Evolutionary conservation across 305 asterid genomes (phyloP).

Genomic region (Plantago lanceolata): DNA sequence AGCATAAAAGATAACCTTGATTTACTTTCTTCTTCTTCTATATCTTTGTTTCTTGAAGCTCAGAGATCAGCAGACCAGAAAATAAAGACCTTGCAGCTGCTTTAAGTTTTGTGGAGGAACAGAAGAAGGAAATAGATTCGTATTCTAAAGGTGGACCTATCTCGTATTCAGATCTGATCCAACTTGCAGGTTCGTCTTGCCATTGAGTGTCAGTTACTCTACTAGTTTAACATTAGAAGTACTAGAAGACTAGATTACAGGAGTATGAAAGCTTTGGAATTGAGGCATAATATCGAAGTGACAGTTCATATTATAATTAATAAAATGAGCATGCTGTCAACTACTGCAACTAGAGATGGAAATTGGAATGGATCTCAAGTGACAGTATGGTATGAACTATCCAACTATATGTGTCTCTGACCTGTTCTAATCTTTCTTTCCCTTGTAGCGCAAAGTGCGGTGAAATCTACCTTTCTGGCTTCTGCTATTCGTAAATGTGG

Average conservation of each 20-base stretch:
- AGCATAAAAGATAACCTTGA: neutral
- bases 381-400: neutral
- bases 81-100: constrained; percentile 70
- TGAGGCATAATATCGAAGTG: too few relatives aligned
- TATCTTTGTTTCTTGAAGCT: constrained; percentile 61
- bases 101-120: constrained; percentile 62
- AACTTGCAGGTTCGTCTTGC: constrained; percentile 53
- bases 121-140: constrained; percentile 79
- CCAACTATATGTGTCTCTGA: neutral
- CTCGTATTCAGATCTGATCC: constrained; percentile 85
- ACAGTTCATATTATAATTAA: too few relatives aligned
- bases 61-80: constrained; percentile 94
- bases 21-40: constrained; percentile 24
- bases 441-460: constrained; percentile 87
- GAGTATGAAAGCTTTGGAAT: too few relatives aligned
- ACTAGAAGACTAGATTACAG: too few relatives aligned
- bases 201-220: neutral
- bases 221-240: too few relatives aligned
- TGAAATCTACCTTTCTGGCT: constrained; percentile 73
- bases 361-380: neutral
- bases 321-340: too few relatives aligned
- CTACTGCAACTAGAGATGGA: too few relatives aligned
- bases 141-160: constrained; percentile 81
- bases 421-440: neutral
- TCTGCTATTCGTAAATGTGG: constrained; percentile 90